Evolutionary conservation across 208 protist species (phyloP).

Genomic region (Phytomonas sp.): DNA sequence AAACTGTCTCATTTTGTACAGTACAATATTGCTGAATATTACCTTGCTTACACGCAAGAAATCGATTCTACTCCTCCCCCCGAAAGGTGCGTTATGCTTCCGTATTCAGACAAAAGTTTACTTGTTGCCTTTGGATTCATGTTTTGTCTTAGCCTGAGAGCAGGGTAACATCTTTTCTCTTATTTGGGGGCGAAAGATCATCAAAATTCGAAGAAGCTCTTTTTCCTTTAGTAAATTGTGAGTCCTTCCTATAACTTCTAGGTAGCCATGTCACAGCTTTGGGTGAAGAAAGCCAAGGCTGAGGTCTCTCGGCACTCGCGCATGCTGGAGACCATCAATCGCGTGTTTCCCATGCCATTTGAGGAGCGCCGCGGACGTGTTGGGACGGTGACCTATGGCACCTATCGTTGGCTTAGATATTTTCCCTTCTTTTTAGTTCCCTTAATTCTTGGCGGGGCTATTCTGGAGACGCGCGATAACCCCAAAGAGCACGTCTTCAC

Average conservation of each 20-base stretch:
- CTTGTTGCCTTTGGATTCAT: not conserved
- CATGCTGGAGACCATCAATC: constrained; percentile 73
- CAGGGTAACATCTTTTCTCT: not conserved
- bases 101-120: not conserved
- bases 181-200: not conserved
- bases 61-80: too few species aligned
- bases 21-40: not conserved
- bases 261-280: constrained; percentile 67
- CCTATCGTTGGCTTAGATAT: constrained; percentile 77
- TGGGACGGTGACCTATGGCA: constrained; percentile 79
- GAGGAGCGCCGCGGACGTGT: constrained; percentile 79
- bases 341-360: constrained; percentile 79
- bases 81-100: too few species aligned
- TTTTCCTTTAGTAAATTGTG: not conserved
- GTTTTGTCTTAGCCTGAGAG: not conserved
- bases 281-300: constrained; percentile 83
- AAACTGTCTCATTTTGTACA: not conserved
- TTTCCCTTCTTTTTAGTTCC: constrained; percentile 69
- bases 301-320: constrained; percentile 79
- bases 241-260: not conserved
- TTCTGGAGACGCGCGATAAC: constrained; percentile 76
- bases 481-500: constrained; percentile 85
- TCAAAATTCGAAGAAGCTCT: not conserved
- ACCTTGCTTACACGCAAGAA: too few species aligned
- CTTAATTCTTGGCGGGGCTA: constrained; percentile 38